Percentiles rank a stretch among this genome's conserved stretches.
Evolutionary conservation across 768 basidiomycete genomes (phyloP).

Genomic region (Tulasnella sp.): DNA sequence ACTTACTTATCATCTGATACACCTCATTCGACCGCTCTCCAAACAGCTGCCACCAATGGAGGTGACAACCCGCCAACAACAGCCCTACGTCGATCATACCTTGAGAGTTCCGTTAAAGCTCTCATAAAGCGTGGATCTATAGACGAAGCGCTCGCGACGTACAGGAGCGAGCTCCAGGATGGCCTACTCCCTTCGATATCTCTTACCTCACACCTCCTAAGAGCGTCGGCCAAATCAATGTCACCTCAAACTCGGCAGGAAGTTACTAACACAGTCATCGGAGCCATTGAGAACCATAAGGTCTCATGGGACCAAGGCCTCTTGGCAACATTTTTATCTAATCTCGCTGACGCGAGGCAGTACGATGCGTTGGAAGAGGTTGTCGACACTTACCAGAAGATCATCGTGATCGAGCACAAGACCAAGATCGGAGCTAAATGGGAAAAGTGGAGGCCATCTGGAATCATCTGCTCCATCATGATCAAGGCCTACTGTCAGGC

Average conservation of each 20-base stretch:
- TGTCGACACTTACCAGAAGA: neutral
- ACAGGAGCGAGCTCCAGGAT: neutral
- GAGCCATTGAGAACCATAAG: neutral
- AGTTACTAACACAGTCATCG: neutral
- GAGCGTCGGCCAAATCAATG: neutral
- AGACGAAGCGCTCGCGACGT: neutral
- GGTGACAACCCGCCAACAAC: no score
- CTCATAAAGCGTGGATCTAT: neutral
- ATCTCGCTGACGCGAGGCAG: neutral
- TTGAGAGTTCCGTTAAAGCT: conserved; percentile 1
- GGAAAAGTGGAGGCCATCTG: neutral
- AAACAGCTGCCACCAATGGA: no score
- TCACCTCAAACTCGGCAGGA: neutral
- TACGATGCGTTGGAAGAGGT: neutral
- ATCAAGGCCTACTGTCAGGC: neutral
- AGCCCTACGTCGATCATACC: conserved; percentile 4
- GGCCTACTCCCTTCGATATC: neutral
- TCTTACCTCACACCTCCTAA: neutral
- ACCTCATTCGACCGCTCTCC: no score
- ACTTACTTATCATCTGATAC: no score
- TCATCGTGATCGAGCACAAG: neutral
- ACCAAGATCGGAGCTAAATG: neutral
- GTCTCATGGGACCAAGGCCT: conserved; percentile 6
- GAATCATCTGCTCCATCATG: conserved; percentile 4
- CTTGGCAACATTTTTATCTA: neutral